These are phyloP conservation scores for Zoysia japonica DNA, from an alignment of 176 grass and related monocot genomes.

Conservation along the genomic window DNA sequence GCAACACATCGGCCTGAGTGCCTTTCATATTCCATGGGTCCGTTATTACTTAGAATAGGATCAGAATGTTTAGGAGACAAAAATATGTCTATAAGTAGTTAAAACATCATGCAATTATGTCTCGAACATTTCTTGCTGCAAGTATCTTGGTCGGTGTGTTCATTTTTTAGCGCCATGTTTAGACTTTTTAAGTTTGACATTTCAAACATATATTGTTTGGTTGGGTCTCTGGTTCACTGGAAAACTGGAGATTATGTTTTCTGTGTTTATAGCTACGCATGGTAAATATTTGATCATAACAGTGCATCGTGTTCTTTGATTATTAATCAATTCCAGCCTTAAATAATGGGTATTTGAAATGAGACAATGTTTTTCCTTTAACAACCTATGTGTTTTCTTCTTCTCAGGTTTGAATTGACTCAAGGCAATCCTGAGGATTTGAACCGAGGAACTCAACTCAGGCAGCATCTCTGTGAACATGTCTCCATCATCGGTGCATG, in stretches of 20 bases:
- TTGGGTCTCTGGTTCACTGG: neutral
- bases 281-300: constrained; percentile 11
- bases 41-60: neutral
- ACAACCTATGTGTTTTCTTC: constrained; percentile 9
- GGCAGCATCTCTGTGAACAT: constrained; percentile 6
- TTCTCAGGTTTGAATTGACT: constrained; percentile 36
- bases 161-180: neutral
- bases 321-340: neutral
- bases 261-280: constrained; percentile 3
- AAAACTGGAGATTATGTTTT: neutral
- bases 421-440: constrained; percentile 15
- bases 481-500: neutral
- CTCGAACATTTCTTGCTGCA: neutral
- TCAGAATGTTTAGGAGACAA: neutral
- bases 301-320: constrained; percentile 6
- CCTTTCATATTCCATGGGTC: neutral
- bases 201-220: neutral
- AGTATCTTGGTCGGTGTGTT: neutral
- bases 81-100: neutral
- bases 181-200: neutral
- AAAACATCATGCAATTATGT: neutral
- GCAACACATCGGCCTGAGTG: neutral
- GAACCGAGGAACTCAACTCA: constrained; percentile 14
- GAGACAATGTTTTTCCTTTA: constrained; percentile 1
- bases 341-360: neutral